Evolutionary conservation across 176 grass and related monocot genomes (phyloP), one percentile per base, ranked within the genome.

Genomic region (Tuctoria greenei): DNA sequence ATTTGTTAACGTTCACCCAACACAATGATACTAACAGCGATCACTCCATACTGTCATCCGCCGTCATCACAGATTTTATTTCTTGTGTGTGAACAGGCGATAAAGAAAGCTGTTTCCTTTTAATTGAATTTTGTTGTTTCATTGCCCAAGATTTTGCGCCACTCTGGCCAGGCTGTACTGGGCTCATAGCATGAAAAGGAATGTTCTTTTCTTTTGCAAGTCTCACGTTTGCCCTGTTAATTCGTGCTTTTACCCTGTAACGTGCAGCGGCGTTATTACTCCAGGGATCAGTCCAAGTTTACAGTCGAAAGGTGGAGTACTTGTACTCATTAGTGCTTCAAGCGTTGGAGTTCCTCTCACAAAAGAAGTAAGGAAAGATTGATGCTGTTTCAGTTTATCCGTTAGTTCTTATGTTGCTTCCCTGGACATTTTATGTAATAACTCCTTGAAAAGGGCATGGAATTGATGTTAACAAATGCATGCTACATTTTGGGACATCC

Each of bases 241-340:
- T 83, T 59, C 40, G 31, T 70, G 42, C n/a, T 52, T 63, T 27
- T 36, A 2, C n/a, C 68, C 57, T 60, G 13, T 10, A 37, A 37
- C 65, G 55, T 92, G 46, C 77, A 99, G 95, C 95, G 62, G 95
- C 95, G 7, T 56, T 99, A 58, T 78, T 99, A 37, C 67, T 99
- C 58, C 95, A 99, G 81, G 91, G 95, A 60, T 99, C 95, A 14
- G 91, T 88, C 59, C 95, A 99, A 75, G 89, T 99, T 43, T 95
- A 99, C 74, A 90, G 91, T 74, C 71, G 89, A 65, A 99, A 99
- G 79, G 95, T 99, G 63, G 95, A 99, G 82, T 99, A 95, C 43
- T 69, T 99, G 79, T 88, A 99, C 84, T 88, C 95, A 8, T 68
- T 99, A 86, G 95, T 95, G 64, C 75, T 95, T 73, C 89, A 88